Evolutionary conservation across 495 filamentous ascomycete genomes (phyloP).

Genomic region (Hypoxylon lenormandii): DNA sequence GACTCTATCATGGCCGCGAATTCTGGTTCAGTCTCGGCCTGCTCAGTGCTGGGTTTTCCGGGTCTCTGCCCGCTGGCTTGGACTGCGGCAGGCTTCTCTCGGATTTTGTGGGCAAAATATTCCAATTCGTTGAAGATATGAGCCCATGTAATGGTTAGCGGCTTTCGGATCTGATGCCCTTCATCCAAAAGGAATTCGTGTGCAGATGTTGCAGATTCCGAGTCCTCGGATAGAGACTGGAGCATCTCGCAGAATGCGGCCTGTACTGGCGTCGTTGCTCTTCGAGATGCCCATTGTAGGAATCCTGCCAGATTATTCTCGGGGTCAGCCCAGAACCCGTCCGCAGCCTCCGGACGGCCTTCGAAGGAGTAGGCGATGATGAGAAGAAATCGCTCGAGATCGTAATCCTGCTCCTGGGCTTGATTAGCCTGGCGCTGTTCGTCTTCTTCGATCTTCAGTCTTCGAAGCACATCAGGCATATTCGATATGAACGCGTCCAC

Average conservation of each 20-base stretch:
- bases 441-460: conserved; percentile 88
- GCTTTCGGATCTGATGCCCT: conserved; percentile 77
- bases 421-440: conserved; percentile 80
- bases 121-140: conserved; percentile 91
- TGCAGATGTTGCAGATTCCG: conserved; percentile 80
- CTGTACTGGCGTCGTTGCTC: conserved; percentile 90
- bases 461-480: conserved; percentile 89
- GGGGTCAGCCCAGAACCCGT: conserved; percentile 86
- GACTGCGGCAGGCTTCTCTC: conserved; percentile 68
- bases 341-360: conserved; percentile 79
- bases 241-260: conserved; percentile 97
- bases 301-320: conserved; percentile 94
- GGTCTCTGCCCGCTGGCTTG: conserved; percentile 69
- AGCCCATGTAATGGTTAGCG: conserved; percentile 84
- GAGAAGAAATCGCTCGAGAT: conserved; percentile 89
- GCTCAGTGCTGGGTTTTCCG: conserved; percentile 66
- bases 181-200: conserved; percentile 93
- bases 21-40: conserved; percentile 81
- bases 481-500: conserved; percentile 92
- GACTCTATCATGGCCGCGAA: conserved; percentile 91
- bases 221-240: conserved; percentile 81
- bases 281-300: conserved; percentile 90
- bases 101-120: conserved; percentile 75
- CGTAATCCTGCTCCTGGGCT: conserved; percentile 77
- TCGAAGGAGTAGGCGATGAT: conserved; percentile 93